Evolutionary conservation across 768 basidiomycete species (phyloP).

Genomic region (Trametes cinnabarina): DNA sequence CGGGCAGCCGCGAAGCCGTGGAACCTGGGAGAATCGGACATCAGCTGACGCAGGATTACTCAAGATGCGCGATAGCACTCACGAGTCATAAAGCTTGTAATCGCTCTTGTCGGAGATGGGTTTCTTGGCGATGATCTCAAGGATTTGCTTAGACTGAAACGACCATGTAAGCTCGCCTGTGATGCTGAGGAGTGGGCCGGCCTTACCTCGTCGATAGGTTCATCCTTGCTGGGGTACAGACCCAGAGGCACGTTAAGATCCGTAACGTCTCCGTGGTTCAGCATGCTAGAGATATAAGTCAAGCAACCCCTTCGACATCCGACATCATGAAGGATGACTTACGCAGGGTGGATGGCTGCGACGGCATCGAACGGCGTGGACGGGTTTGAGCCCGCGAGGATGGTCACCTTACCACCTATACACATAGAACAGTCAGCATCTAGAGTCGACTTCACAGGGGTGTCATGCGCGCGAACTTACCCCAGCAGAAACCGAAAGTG

Average conservation of each 20-base stretch:
- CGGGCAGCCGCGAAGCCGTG: constrained; percentile 68
- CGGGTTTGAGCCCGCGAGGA: constrained; percentile 37
- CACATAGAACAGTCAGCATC: not conserved
- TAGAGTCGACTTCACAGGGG: not conserved
- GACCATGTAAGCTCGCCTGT: not conserved
- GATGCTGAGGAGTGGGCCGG: not conserved
- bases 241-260: constrained; percentile 52
- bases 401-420: constrained; percentile 50
- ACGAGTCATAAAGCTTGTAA: constrained; percentile 45
- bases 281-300: constrained; percentile 38
- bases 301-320: not conserved
- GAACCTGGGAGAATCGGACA: constrained; percentile 37
- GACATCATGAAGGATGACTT: constrained; percentile 20
- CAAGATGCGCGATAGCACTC: constrained; percentile 4
- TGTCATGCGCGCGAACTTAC: constrained; percentile 25
- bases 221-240: constrained; percentile 58
- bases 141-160: constrained; percentile 47
- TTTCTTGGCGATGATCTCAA: constrained; percentile 47
- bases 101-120: constrained; percentile 48
- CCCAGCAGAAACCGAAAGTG: constrained; percentile 59
- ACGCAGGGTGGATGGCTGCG: constrained; percentile 60
- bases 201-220: constrained; percentile 53
- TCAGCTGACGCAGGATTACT: not conserved
- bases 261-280: constrained; percentile 48
- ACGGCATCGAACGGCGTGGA: constrained; percentile 47